Percentiles rank a stretch among this genome's conserved stretches.
Conservation (phyloP, 108 stramenopile genomes). For the Cyclotella cryptica region DNA sequence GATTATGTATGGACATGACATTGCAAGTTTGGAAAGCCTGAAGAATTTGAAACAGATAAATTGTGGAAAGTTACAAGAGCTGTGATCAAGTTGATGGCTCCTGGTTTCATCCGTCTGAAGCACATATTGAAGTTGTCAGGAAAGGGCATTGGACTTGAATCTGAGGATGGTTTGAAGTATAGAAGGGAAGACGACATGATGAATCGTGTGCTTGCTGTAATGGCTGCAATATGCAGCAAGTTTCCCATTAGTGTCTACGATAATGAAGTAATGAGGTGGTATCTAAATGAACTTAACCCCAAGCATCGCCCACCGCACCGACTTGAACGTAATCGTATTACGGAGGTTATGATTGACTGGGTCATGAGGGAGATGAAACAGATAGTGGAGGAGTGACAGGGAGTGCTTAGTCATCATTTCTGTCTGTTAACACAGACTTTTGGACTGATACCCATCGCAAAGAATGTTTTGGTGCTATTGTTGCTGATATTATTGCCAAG, state of each 20-base stretch:
- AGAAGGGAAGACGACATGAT: slow-evolving; percentile 1
- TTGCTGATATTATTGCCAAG: slow-evolving; percentile 3
- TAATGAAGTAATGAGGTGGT: neutral
- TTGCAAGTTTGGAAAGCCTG: slow-evolving; percentile 10
- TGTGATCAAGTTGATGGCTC: neutral
- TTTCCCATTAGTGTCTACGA: slow-evolving; percentile 5
- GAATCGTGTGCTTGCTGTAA: neutral
- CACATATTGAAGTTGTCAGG: slow-evolving; percentile 3
- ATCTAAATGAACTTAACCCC: neutral
- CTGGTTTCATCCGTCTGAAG: neutral
- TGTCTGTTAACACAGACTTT: slow-evolving; percentile 12
- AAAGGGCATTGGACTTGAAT: neutral
- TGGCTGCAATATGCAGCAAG: slow-evolving; percentile 5
- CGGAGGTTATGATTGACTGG: neutral
- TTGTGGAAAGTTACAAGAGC: slow-evolving; percentile 9
- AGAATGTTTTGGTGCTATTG: slow-evolving; percentile 9
- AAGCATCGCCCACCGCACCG: neutral
- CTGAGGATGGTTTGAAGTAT: neutral
- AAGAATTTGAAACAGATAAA: slow-evolving; percentile 13
- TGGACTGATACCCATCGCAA: slow-evolving; percentile 1
- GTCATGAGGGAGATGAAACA: neutral
- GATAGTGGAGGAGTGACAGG: neutral
- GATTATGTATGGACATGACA: slow-evolving; percentile 19
- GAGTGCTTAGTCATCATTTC: neutral
- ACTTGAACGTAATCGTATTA: slow-evolving; percentile 4